Percentiles rank a stretch among this genome's conserved stretches.
Evolutionary conservation across 2,329 filamentous ascomycete species (phyloP).

Genomic region (Xylariales sp.): DNA sequence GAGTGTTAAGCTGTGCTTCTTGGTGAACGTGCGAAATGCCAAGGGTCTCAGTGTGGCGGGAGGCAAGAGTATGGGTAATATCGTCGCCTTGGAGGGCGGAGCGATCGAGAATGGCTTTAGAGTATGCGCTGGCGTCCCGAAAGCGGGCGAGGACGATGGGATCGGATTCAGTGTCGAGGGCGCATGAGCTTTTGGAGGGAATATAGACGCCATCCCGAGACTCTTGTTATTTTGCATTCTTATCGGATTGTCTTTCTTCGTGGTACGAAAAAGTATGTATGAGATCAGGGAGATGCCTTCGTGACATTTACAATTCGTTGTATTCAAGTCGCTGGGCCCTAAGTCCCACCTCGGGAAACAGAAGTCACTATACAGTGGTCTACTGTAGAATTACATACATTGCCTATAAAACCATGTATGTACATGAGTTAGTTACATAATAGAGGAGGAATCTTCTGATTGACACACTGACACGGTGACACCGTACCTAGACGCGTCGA

Average conservation of each 20-base stretch:
- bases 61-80: constrained; percentile 90
- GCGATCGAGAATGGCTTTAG: constrained; percentile 71
- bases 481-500: constrained; percentile 43
- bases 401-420: not conserved
- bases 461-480: not conserved
- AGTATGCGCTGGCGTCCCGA: constrained; percentile 86
- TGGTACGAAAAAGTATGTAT: not conserved
- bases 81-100: constrained; percentile 65
- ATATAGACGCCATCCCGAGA: constrained; percentile 52
- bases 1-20: constrained; percentile 95
- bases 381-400: no score
- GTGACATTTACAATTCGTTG: constrained; percentile 9
- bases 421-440: not conserved
- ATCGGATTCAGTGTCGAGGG: constrained; percentile 66
- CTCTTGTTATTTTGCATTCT: constrained; percentile 46
- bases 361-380: no score
- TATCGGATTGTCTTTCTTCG: constrained; percentile 17
- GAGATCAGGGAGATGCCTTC: not conserved
- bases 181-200: constrained; percentile 52
- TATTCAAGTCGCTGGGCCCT: not conserved
- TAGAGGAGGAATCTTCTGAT: constrained; percentile 15
- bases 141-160: constrained; percentile 90
- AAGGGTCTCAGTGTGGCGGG: constrained; percentile 87
- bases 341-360: not conserved
- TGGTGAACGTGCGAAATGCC: constrained; percentile 95